These are phyloP conservation scores for Mycena maculata DNA, from an alignment of 768 basidiomycete species.

Conservation along the genomic window DNA sequence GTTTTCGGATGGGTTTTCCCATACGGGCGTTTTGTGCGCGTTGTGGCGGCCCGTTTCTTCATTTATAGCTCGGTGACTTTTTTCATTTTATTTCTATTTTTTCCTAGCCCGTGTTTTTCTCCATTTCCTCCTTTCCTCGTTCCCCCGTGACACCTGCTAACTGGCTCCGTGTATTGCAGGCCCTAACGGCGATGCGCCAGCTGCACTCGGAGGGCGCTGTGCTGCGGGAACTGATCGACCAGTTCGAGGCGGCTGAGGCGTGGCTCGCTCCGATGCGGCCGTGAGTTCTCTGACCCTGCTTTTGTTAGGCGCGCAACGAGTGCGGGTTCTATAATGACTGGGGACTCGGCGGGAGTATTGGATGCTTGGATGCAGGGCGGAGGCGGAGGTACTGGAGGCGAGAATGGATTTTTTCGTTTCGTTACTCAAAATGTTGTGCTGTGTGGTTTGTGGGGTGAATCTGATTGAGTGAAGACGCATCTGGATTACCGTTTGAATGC, in stretches of 20 bases:
- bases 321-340: background rate
- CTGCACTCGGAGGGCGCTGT: constrained; percentile 87
- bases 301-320: background rate
- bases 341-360: background rate
- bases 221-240: constrained; percentile 87
- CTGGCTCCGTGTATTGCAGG: constrained; percentile 51
- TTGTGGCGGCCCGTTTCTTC: too few species aligned
- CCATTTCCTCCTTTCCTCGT: background rate
- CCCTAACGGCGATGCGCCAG: constrained; percentile 89
- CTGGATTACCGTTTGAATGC: too few species aligned
- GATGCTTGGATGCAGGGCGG: background rate
- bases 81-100: too few species aligned
- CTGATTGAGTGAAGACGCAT: too few species aligned
- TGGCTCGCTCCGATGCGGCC: constrained; percentile 95
- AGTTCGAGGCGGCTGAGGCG: constrained; percentile 95
- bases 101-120: background rate
- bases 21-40: too few species aligned
- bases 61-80: too few species aligned
- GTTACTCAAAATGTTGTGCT: too few species aligned
- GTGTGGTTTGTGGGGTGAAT: too few species aligned
- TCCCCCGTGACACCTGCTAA: constrained; percentile 39
- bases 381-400: background rate
- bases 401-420: too few species aligned
- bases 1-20: too few species aligned
- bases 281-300: too few species aligned